Evolutionary conservation across 2,329 filamentous ascomycete species (phyloP).

Genomic region (Intubia oerlemansii): DNA sequence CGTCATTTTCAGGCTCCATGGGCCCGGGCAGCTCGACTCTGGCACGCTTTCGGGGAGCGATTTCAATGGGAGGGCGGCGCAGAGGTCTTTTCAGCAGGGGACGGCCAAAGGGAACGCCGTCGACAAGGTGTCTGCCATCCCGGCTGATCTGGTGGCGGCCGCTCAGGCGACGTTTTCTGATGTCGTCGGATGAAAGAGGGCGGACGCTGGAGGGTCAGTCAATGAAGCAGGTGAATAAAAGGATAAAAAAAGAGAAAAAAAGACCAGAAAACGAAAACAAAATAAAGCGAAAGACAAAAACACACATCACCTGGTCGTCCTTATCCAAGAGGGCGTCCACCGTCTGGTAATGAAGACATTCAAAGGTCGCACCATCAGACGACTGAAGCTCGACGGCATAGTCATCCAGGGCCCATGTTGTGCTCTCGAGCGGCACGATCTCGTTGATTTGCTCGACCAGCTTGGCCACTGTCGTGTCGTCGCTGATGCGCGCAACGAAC

Average conservation of each 20-base stretch:
- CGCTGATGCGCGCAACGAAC: conserved; percentile 33
- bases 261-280: too few species aligned
- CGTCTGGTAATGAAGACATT: conserved; percentile 70
- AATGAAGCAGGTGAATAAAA: not conserved
- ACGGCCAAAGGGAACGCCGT: conserved; percentile 68
- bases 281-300: too few species aligned
- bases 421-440: conserved; percentile 59
- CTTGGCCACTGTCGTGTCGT: conserved; percentile 50
- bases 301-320: conserved; percentile 56
- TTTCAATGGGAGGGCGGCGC: conserved; percentile 43
- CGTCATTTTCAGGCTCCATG: conserved; percentile 13
- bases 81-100: conserved; percentile 37
- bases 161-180: conserved; percentile 48
- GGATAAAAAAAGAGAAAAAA: too few species aligned
- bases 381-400: conserved; percentile 59
- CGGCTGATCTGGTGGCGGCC: conserved; percentile 64
- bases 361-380: conserved; percentile 39
- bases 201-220: conserved; percentile 15
- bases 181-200: conserved; percentile 33
- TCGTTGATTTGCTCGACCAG: conserved; percentile 64
- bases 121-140: conserved; percentile 62
- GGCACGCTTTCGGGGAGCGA: conserved; percentile 66
- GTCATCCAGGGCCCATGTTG: conserved; percentile 72
- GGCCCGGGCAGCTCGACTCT: too few species aligned
- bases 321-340: conserved; percentile 52